These are phyloP conservation scores for Clarireedia monteithiana DNA, from an alignment of 2,329 filamentous ascomycete genomes.

Conservation along the genomic window DNA sequence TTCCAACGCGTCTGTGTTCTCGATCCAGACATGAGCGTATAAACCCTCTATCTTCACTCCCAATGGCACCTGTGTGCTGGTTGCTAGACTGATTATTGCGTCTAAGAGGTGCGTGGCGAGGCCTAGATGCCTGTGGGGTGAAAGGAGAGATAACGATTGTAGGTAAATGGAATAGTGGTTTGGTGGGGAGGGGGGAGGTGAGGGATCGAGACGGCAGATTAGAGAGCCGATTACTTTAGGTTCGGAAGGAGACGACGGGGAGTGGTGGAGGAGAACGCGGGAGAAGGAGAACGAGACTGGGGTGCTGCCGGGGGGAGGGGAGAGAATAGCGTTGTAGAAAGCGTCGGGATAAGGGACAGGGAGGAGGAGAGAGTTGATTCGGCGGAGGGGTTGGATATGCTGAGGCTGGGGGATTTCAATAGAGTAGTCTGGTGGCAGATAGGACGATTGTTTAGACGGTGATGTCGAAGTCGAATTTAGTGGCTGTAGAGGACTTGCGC, in stretches of 20 bases:
- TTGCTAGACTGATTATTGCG: constrained; percentile 18
- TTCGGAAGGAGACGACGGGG: constrained; percentile 15
- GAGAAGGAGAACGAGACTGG: constrained; percentile 20
- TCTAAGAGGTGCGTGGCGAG: constrained; percentile 49
- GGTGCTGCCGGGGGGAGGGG: constrained; percentile 41
- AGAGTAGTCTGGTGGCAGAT: constrained; percentile 37
- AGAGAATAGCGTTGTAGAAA: constrained; percentile 51
- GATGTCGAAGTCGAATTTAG: not conserved
- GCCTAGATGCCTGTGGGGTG: constrained; percentile 54
- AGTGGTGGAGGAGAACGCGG: constrained; percentile 46
- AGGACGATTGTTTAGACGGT: constrained; percentile 19
- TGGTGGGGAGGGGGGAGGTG: constrained; percentile 18
- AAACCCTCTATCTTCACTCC: constrained; percentile 33
- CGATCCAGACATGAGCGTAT: constrained; percentile 62
- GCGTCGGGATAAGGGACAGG: constrained; percentile 55
- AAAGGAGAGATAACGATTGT: constrained; percentile 54
- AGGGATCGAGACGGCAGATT: constrained; percentile 52
- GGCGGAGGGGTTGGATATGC: constrained; percentile 51
- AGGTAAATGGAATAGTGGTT: constrained; percentile 50
- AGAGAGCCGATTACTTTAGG: constrained; percentile 52
- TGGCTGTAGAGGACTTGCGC: constrained; percentile 12
- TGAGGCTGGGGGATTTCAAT: constrained; percentile 43
- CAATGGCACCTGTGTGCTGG: not conserved
- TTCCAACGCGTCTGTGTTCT: constrained; percentile 52
- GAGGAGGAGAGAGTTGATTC: constrained; percentile 58